Conservation (phyloP, 2,329 filamentous ascomycete species). For the Monilinia polystroma region DNA sequence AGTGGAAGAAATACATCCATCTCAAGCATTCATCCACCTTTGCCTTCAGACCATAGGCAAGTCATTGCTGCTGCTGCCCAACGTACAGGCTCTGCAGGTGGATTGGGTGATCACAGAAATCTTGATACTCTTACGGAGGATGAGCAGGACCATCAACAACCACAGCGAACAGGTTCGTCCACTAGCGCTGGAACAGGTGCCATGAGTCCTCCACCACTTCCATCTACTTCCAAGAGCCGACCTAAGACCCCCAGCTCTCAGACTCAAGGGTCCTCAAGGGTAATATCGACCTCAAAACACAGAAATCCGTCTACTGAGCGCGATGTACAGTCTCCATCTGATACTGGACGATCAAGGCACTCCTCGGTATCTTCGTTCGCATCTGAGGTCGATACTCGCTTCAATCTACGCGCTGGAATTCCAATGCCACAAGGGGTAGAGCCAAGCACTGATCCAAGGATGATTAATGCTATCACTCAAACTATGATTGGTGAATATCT, state of each 20-base stretch:
- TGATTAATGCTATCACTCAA: constrained; percentile 98
- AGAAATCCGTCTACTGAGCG: constrained; percentile 50
- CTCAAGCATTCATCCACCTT: constrained; percentile 60
- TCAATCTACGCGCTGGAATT: constrained; percentile 69
- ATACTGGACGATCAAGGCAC: constrained; percentile 53
- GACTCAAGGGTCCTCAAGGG: constrained; percentile 42
- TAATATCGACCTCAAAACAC: constrained; percentile 50
- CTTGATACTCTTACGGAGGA: constrained; percentile 48
- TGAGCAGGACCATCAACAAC: constrained; percentile 77
- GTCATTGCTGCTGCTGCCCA: constrained; percentile 75
- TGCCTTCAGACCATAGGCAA: constrained; percentile 80
- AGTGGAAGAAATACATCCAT: constrained; percentile 58
- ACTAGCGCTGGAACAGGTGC: constrained; percentile 40
- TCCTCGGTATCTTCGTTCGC: constrained; percentile 94
- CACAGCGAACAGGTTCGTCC: constrained; percentile 55
- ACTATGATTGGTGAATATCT: constrained; percentile 99
- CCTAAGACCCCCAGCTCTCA: constrained; percentile 61
- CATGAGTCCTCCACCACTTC: constrained; percentile 85
- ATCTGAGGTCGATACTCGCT: constrained; percentile 87
- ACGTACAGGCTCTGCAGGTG: constrained; percentile 51
- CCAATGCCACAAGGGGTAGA: constrained; percentile 59
- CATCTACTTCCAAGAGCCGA: constrained; percentile 63
- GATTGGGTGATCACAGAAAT: constrained; percentile 18
- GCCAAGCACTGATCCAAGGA: constrained; percentile 81
- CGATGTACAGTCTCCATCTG: constrained; percentile 51